These are phyloP conservation scores for Prunus davidiana DNA, from an alignment of 306 rosid genomes.

Conservation along the genomic window DNA sequence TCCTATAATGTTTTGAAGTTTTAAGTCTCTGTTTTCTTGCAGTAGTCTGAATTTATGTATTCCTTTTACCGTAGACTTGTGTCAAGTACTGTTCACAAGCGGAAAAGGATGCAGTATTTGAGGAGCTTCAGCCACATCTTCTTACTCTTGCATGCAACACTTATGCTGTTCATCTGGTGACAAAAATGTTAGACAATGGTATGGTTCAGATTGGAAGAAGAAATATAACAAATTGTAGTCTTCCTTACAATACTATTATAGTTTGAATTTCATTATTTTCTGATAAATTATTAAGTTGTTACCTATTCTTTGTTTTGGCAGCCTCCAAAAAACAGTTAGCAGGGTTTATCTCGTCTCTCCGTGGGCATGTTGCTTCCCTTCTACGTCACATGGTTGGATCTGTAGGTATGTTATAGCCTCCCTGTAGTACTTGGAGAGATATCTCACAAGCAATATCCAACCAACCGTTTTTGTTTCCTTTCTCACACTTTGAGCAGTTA, in stretches of 20 bases:
- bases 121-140: slow-evolving; percentile 84
- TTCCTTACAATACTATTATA: neutral
- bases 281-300: slow-evolving; percentile 7
- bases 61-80: slow-evolving; percentile 56
- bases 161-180: slow-evolving; percentile 85
- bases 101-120: slow-evolving; percentile 74
- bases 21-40: neutral
- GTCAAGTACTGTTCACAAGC: slow-evolving; percentile 82
- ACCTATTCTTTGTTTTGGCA: slow-evolving; percentile 32
- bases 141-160: slow-evolving; percentile 67
- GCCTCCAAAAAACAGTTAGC: slow-evolving; percentile 86
- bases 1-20: neutral
- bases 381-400: slow-evolving; percentile 97
- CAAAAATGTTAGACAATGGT: slow-evolving; percentile 89
- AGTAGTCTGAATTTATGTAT: slow-evolving; percentile 16
- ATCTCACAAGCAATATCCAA: neutral
- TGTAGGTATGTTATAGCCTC: slow-evolving; percentile 53
- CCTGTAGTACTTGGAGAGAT: neutral
- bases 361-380: slow-evolving; percentile 86
- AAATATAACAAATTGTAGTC: neutral
- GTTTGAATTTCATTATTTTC: neutral
- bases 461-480: neutral
- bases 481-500: neutral
- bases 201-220: slow-evolving; percentile 24
- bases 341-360: slow-evolving; percentile 66